Percentiles rank a stretch among this genome's conserved stretches.
These are phyloP conservation scores for Ogataea pini DNA, from an alignment of 805 yeast species.

Conservation along the genomic window DNA sequence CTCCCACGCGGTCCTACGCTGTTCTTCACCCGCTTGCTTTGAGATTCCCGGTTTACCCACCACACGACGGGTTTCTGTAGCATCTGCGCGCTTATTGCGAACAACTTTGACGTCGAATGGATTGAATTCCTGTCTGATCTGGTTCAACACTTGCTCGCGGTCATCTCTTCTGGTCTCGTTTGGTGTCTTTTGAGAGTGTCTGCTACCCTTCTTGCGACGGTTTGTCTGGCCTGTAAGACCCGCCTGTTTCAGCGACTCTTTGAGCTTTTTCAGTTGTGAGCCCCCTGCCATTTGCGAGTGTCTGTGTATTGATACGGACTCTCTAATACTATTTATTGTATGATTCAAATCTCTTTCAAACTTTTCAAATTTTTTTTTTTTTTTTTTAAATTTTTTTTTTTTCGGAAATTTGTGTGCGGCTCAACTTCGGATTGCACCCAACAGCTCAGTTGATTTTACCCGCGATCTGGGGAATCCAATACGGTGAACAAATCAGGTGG, in stretches of 20 bases:
- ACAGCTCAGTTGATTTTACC: not conserved
- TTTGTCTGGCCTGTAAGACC: conserved; percentile 90
- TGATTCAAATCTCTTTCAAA: conserved; percentile 6
- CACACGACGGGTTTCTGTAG: conserved; percentile 46
- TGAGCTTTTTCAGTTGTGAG: conserved; percentile 82
- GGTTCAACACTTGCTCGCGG: conserved; percentile 51
- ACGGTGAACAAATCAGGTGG: not conserved
- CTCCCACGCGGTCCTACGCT: conserved; percentile 62
- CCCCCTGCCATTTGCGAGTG: conserved; percentile 49
- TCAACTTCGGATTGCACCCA: not conserved
- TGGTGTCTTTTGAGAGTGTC: conserved; percentile 50
- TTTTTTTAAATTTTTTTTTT: not conserved
- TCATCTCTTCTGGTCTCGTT: conserved; percentile 73
- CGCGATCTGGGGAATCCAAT: conserved; percentile 4
- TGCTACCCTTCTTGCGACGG: conserved; percentile 54
- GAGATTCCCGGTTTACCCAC: conserved; percentile 70
- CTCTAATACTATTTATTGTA: no score
- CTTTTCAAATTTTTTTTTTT: not conserved
- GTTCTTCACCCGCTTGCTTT: conserved; percentile 67
- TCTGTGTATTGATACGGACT: no score
- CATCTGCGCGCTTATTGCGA: conserved; percentile 58
- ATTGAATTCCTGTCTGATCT: conserved; percentile 81
- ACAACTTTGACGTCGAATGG: conserved; percentile 82
- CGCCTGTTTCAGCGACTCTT: conserved; percentile 70
- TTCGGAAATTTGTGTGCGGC: conserved; percentile 3